These are phyloP conservation scores for Penicillium sclerotiorum DNA, from an alignment of 2,329 filamentous ascomycete species.

Conservation along the genomic window DNA sequence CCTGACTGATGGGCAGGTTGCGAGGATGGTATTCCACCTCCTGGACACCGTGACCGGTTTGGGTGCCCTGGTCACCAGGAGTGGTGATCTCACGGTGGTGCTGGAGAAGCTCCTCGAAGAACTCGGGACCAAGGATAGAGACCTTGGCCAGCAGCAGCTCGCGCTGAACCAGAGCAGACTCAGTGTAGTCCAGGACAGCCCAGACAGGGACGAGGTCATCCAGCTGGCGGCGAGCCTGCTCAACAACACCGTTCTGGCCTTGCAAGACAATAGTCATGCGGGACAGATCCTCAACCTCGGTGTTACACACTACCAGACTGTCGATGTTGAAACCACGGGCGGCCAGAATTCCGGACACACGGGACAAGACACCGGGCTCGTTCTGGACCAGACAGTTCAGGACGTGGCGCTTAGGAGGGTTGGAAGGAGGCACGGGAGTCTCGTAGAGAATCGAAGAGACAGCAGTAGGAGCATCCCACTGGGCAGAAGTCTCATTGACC, in stretches of 20 bases:
- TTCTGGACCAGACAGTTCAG: conserved; percentile 99
- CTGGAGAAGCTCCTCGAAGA: conserved; percentile 93
- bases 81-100: conserved; percentile 90
- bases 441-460: conserved; percentile 99
- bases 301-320: conserved; percentile 95
- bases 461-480: conserved; percentile 86
- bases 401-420: conserved; percentile 89
- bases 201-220: conserved; percentile 97
- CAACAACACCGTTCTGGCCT: conserved; percentile 93
- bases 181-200: conserved; percentile 96
- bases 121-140: conserved; percentile 94
- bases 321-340: conserved; percentile 99
- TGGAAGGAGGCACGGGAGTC: conserved; percentile 80
- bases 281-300: conserved; percentile 92
- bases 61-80: conserved; percentile 43
- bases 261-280: conserved; percentile 99
- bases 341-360: conserved; percentile 93
- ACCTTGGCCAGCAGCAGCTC: conserved; percentile 95
- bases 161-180: conserved; percentile 88
- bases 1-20: conserved; percentile 82
- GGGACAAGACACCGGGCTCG: conserved; percentile 94
- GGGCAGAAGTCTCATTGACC: conserved; percentile 71
- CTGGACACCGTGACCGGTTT: conserved; percentile 15
- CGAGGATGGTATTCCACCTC: conserved; percentile 80
- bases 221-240: conserved; percentile 92